Base-by-base conservation (phyloP, 108 stramenopile genomes). In the Stephanodiscus triporus region DNA sequence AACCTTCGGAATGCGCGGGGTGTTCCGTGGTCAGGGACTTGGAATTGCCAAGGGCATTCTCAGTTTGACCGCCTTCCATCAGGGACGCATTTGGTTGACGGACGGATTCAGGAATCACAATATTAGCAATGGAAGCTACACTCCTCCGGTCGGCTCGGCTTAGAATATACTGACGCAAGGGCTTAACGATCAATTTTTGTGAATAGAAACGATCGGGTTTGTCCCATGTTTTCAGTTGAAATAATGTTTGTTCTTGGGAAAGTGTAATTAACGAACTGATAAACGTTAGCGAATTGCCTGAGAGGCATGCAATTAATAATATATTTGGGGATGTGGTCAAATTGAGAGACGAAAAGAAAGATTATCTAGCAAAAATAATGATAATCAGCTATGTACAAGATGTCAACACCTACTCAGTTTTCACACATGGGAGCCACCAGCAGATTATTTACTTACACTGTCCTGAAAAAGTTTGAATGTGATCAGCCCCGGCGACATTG, bases 21-120 rank as follows among this genome's bases (percentile, higher is more conserved):
- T 96, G 26, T 96, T 96, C 82, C 87, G 95, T 67, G 95, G 95
- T 79, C 95, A 96, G 59, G 95, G 95, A 40, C 89, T 96, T 82
- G 95, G 95, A 26, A 93, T 96, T 71, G 87, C 86, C 77, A 96
- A 96, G 83, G 93, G 93, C 26, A 82, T 96, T 62, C 84, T 96
- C 66, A 81, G 78, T 71, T 71, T 96, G 48, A 91, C 89, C 37
- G 82, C 94, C 26, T 95, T 96, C 89, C 96, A 96, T 72, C 90
- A 96, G 83, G 95, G 95, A 59, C 88, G 95, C 45, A 89, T 90
- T 56, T 93, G 88, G 81, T 68, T 94, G 68, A 88, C 90, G 65
- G 93, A 94, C 72, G 85, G 75, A 57, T 93, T 96, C 84, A 94
- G 89, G 83, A 68, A 70, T 24, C 81, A 87, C 85, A 96, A 96